Base-by-base conservation (phyloP, 768 basidiomycete species). In the Stropharia rugosoannulata region DNA sequence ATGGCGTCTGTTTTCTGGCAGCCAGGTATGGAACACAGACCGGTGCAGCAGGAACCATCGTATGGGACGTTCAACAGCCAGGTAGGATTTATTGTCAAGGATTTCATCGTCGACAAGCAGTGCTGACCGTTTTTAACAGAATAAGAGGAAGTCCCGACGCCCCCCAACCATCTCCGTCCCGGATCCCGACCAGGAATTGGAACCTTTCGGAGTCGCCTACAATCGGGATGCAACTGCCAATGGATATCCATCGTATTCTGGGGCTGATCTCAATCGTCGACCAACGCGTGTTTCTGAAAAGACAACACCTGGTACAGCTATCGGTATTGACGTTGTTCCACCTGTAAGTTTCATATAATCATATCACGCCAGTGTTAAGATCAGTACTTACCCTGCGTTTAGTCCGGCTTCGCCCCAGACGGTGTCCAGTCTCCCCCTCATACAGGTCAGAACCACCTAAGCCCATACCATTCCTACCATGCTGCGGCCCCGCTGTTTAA, bases 371-470 rank as follows among this genome's bases (percentile, higher is more conserved):
- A 32, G 5, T 41, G 42, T 22, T 51, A 9, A 18, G 6, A 16
- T n/a, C 40, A 48, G 18, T 36, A 29, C 16, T 53, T 15, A 54
- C 32, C 37, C 39, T 18, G 47, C 25, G 25, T 19, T 49, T 4
- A 68, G 67, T 64, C 66, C 15, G 65, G 63, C 7, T 19, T 61
- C 38, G 55, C 61, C 16, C 63, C 62, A 46, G 54, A 58, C 22
- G 45, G 51, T 22, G 59, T 43, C 27, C 47, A 59, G 13, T 67
- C 68, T 16, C 64, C 68, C 22, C 65, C 63, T 11, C 68, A 67
- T 19, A 66, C 66, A 38, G 66, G 68, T 13, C 53, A 39, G n/a
- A 67, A 65, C 45, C 68, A 69, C 56, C 60, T 69, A 0, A 69
- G 65, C 45, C 68, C 68, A 8, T 59, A 65, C 40, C 62, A 65